Conservation (phyloP, 2,329 filamentous ascomycete species). For the Pseudogymnoascus sp. region DNA sequence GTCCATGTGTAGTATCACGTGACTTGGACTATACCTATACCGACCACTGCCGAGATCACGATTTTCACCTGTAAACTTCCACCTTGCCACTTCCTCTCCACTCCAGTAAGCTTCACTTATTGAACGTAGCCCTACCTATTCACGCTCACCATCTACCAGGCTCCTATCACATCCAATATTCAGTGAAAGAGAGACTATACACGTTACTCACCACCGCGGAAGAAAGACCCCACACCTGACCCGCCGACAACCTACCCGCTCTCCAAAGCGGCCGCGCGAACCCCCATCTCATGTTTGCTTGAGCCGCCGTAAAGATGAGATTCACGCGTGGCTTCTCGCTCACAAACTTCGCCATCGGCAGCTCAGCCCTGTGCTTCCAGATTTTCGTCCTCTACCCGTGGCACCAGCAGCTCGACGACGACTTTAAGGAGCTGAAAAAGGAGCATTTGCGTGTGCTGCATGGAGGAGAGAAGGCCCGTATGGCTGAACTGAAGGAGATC, state of each 20-base stretch:
- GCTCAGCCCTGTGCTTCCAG: conserved; percentile 44
- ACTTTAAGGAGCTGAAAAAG: conserved; percentile 39
- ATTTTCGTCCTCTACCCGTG: conserved; percentile 48
- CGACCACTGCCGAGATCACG: background rate
- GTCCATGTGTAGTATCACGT: background rate
- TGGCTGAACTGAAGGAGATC: background rate
- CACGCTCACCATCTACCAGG: background rate
- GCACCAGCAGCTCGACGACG: conserved; percentile 43
- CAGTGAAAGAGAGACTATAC: background rate
- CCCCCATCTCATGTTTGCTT: conserved; percentile 1
- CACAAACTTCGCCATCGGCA: conserved; percentile 45
- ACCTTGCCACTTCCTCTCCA: background rate
- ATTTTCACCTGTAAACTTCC: background rate
- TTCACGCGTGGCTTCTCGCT: conserved; percentile 43
- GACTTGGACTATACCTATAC: background rate
- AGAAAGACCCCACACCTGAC: background rate
- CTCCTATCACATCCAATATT: background rate
- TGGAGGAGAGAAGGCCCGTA: background rate
- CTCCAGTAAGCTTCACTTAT: conserved; percentile 1
- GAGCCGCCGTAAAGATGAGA: conserved; percentile 29
- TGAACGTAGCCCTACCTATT: background rate
- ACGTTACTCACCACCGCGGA: background rate
- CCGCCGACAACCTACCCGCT: background rate
- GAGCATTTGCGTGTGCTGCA: conserved; percentile 31
- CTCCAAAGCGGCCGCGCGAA: conserved; percentile 1